Percentiles rank a stretch among this genome's conserved stretches.
phyloP scores from a whole-genome alignment of 1,139 yeast species.

The Pichia sp. region DNA sequence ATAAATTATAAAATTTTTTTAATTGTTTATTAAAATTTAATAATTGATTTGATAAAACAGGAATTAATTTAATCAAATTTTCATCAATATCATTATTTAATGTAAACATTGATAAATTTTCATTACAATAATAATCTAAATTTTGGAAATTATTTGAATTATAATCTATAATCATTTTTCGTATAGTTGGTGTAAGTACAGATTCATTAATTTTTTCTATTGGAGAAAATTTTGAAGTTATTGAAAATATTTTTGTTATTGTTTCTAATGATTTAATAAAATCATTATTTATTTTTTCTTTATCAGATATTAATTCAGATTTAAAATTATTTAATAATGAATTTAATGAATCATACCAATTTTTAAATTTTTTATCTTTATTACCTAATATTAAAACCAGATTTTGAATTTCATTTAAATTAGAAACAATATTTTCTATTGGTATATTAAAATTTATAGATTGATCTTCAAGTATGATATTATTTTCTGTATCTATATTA shows the following conservation, averaged over 20 bases:
- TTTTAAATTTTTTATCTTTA: slow-evolving; percentile 7
- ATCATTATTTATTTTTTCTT: slow-evolving; percentile 17
- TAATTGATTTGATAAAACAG: slow-evolving; percentile 23
- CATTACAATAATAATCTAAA: slow-evolving; percentile 19
- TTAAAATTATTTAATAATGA: slow-evolving; percentile 2
- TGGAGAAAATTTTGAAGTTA: slow-evolving; percentile 15
- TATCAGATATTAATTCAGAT: slow-evolving; percentile 16
- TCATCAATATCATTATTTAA: slow-evolving; percentile 21
- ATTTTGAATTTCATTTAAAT: slow-evolving; percentile 11
- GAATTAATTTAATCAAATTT: slow-evolving; percentile 22
- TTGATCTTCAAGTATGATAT: too few relatives aligned
- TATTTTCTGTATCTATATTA: too few relatives aligned
- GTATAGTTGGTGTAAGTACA: slow-evolving; percentile 17
- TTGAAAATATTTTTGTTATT: slow-evolving; percentile 21
- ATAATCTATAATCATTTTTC: slow-evolving; percentile 20
- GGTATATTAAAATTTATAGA: slow-evolving; percentile 8
- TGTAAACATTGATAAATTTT: slow-evolving; percentile 19
- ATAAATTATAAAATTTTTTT: slow-evolving; percentile 19
- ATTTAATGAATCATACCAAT: slow-evolving; percentile 6
- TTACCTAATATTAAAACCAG: slow-evolving; percentile 10
- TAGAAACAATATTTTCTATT: slow-evolving; percentile 3
- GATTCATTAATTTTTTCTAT: slow-evolving; percentile 13
- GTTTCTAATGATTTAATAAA: slow-evolving; percentile 24
- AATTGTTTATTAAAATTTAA: slow-evolving; percentile 18
- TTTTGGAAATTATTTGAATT: slow-evolving; percentile 13